phyloP scores from a whole-genome alignment of 2,329 filamentous ascomycete species.

The Fusarium praegraminearum region DNA sequence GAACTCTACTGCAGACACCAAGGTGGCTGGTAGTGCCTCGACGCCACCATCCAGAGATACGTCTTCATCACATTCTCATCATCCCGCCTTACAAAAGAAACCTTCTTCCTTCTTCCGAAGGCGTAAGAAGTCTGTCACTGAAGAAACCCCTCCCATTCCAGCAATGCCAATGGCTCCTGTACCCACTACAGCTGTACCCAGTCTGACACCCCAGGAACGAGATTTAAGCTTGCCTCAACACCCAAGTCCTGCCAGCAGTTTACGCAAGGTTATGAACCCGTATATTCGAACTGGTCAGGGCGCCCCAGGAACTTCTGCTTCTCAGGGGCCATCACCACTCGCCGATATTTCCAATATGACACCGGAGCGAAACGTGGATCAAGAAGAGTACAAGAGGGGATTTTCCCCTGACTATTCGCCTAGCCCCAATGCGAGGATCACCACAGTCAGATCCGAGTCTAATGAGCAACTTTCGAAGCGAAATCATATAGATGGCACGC shows the following conservation, averaged over 20 bases:
- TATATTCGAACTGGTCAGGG: constrained; percentile 67
- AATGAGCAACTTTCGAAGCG: constrained; percentile 42
- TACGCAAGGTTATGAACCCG: constrained; percentile 88
- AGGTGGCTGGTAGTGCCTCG: constrained; percentile 62
- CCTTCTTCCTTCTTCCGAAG: constrained; percentile 94
- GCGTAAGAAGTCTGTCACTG: constrained; percentile 88
- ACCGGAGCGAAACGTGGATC: constrained; percentile 36
- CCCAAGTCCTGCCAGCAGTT: constrained; percentile 79
- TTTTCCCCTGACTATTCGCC: constrained; percentile 84
- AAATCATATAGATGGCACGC: constrained; percentile 53
- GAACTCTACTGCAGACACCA: constrained; percentile 48
- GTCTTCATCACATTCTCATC: constrained; percentile 58
- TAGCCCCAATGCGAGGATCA: constrained; percentile 77
- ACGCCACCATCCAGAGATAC: constrained; percentile 64
- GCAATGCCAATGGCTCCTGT: constrained; percentile 58
- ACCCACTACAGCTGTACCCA: constrained; percentile 52
- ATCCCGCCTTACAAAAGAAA: constrained; percentile 81
- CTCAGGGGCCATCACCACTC: constrained; percentile 46
- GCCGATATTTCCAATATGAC: constrained; percentile 46
- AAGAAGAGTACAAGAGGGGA: constrained; percentile 62
- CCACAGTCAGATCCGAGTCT: constrained; percentile 67
- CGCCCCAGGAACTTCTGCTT: constrained; percentile 43
- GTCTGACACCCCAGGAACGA: constrained; percentile 51
- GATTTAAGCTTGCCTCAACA: constrained; percentile 52
- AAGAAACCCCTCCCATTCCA: constrained; percentile 73